Evolutionary conservation across 1,139 yeast species (phyloP), one percentile per base, ranked within the genome.

Genomic region (Nakaseomyces kungkrabaensis): DNA sequence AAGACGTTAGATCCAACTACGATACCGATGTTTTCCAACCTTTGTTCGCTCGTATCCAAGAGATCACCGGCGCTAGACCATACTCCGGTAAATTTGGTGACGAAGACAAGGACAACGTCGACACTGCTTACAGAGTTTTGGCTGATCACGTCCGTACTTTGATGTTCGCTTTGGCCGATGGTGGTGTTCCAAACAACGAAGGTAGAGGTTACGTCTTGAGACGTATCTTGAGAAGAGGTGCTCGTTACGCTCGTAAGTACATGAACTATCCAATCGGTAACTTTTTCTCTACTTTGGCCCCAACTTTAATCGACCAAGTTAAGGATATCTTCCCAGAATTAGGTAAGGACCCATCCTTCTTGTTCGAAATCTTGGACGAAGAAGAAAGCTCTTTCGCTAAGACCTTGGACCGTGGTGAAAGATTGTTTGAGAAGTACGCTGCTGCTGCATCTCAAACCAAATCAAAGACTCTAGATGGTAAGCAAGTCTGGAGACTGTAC

Each of bases 101-200:
- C 43, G 97, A 89, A 53, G 98, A 92, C 63, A 76, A 68, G 44
- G 97, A 92, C 65, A 97, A 97, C 65, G 81, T 92, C 57, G 99
- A 92, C 67, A 92, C 97, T 47, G 97, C 98, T 51, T 92, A 94
- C 74, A 81, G 99, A 70, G 98, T 92, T 45, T 79, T 92, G 62
- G 98, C 98, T 51, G 99, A 92, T 70, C 99, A 92, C 68, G 97
- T 92, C 43, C 82, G 99, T 72, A 92, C 99, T 33, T 77, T 94
- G 66, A 87, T 96, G 3, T 87, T 92, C 69, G 97, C 99, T 50
- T 78, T 92, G 56, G 86, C 96, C 47, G 99, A 92, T 69, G 99
- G 99, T 62, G 98, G 98, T 62, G 97, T 94, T 51, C 99, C 99
- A 63, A 92, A 92, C 72, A 92, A 90, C 65, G 98, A 92, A 68